Evolutionary conservation across 2,329 filamentous ascomycete genomes (phyloP), one percentile per base, ranked within the genome.

Genomic region (Chrysoporthe cubensis): DNA sequence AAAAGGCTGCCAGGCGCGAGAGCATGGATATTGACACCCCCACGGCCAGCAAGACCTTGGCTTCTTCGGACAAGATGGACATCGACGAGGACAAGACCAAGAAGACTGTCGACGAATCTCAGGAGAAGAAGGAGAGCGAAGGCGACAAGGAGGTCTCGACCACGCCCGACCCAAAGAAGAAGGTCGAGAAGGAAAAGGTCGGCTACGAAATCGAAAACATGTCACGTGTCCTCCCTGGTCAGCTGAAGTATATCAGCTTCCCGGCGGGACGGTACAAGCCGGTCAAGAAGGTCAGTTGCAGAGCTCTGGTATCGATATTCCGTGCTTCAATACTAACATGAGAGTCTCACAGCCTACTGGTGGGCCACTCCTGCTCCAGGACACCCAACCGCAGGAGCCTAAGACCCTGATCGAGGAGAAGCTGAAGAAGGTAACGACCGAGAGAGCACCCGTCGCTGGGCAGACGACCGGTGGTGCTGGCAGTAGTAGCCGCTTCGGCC

Each of bases 151-250:
- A 91, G 63, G 75, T 78, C 1, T 79, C 82, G 1, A 78, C 81
- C 14, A 73, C 85, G 1, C 80, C 83, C 50, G 87, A 90, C 16
- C 81, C 84, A 48, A 97, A 95, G 87, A 97, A 96, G 87, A 96
- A 96, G 85, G 83, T 84, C 0, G 94, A 97, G 80, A 96, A 96
- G 83, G 96, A 99, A 83, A 98, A 97, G 87, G 87, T 97, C 68
- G 96, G 96, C 73, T 97, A 96, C 78, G 94, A 97, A 71, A 87
- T 99, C 70, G 92, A 96, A 77, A 99, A 99, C 84, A 96, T 99
- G 93, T 96, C 92, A 65, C 88, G 96, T 74, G 94, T 99, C 46
- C 87, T 99, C 60, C 96, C 94, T 1, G 88, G 89, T 59, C 96
- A 99, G 82, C 87, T 98, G 76, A 97, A 97, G 83, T 97, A 95